phyloP scores from a whole-genome alignment of 306 rosid genomes.

The Urtica urens region DNA sequence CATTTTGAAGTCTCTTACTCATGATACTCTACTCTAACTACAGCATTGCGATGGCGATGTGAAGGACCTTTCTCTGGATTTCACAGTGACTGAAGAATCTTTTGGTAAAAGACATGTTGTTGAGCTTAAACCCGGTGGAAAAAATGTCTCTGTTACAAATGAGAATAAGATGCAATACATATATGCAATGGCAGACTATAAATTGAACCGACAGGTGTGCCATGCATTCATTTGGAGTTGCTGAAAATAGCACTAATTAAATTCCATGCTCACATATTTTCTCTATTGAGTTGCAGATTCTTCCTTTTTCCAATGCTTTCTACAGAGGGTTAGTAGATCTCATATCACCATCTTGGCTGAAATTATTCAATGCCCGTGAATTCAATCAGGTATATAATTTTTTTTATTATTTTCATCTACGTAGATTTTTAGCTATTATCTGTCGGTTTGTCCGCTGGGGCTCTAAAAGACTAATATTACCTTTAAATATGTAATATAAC shows the following conservation, averaged over 20 bases:
- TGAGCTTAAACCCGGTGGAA: conserved; percentile 90
- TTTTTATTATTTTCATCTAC: conserved; percentile 5
- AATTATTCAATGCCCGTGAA: conserved; percentile 82
- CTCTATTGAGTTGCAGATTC: conserved; percentile 51
- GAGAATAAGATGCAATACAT: conserved; percentile 94
- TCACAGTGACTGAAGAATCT: conserved; percentile 94
- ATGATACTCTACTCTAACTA: conserved; percentile 25
- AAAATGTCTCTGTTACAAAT: conserved; percentile 66
- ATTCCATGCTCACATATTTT: conserved; percentile 18
- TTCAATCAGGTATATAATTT: conserved; percentile 75
- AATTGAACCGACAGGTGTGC: conserved; percentile 87
- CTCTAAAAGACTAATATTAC: no score
- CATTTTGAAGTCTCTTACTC: conserved; percentile 10
- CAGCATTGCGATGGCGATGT: conserved; percentile 84
- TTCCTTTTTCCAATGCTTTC: conserved; percentile 79
- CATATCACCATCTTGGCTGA: conserved; percentile 93
- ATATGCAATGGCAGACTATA: conserved; percentile 93
- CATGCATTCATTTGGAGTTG: background rate
- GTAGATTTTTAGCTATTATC: no score
- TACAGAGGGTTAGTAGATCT: conserved; percentile 86
- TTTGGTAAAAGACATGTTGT: conserved; percentile 59
- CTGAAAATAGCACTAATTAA: conserved; percentile 1
- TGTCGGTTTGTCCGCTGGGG: no score
- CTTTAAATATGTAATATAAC: no score
- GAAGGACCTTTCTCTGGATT: conserved; percentile 76